Base-by-base conservation (phyloP, 768 basidiomycete species). In the Boletellus ananas region DNA sequence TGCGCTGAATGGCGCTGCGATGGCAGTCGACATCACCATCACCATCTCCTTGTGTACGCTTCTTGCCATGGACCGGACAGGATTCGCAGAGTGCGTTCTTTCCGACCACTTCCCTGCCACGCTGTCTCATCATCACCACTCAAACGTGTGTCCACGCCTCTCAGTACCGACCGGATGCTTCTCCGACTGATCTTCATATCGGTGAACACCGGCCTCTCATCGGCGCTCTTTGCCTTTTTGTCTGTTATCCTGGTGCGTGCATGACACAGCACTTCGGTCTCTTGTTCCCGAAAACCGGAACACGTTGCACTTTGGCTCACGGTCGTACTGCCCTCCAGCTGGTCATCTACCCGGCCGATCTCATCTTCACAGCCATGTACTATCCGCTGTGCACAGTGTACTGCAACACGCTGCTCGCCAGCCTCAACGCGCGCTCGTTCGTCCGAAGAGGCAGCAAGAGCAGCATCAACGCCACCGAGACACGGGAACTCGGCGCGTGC, bases 361-460 rank as follows among this genome's bases (percentile, higher is more conserved):
- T 59, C 46, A 51, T 61, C 42, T 55, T 58, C 43, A 54, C 47
- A 14, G 61, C 59, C 6, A 16, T 69, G 34, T 70, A 64, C 43
- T 65, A 58, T 37, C 63, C 70, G 6, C 55, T 70, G 20, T 65
- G 67, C 40, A 58, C 65, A 27, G 52, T 69, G 14, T 72, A 72
- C 38, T 61, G 68, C 41, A 68, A 65, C 52, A 65, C 69, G 21
- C 40, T 70, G 6, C 61, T 72, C 31, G 64, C 61, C 36, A 72
- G 57, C 50, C 58, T 70, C 45, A 67, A 71, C 21, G 54, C 59
- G 0, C 63, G 66, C 34, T 33, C 52, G 23, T 62, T 54, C 36
- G 18, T 34, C 10, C 56, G 61, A 5, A 49, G 48, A 16, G 36
- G 43, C 25, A 29, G 14, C 3, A 25, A 6, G 23, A 25, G 23